Evolutionary conservation across 2,329 filamentous ascomycete species (phyloP), one percentile per base, ranked within the genome.

Genomic region (Phialophora tarda): DNA sequence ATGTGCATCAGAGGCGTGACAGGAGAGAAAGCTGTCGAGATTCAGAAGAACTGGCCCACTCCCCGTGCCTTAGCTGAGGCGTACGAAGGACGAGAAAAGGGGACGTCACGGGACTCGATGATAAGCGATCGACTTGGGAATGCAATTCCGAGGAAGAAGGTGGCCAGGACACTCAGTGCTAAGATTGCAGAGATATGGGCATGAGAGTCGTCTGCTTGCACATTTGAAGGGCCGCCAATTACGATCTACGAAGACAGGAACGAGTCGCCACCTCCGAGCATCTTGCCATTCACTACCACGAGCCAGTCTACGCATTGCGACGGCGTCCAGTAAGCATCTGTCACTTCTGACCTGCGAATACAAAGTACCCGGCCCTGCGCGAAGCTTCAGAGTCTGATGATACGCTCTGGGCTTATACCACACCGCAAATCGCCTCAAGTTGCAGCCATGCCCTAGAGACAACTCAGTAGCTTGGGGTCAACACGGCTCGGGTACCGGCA

Each of bases 1-100:
- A 93, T 95, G 91, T 92, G 89, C 69, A 91, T 86, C 1, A 85
- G 85, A 62, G 90, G 90, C 1, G 82, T 95, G 12, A 91, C 89
- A 0, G 90, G 89, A 2, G 91, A 93, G 72, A 91, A 91, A 73
- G 91, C 91, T 0, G 77, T 93, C 4, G 91, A 92, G 77, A 92
- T 95, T 12, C 91, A 94, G 74, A 88, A 87, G 71, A 80, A 83
- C n/a, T 95, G 91, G 90, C 86, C 84, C 70, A 94, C 91, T 1
- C 91, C 91, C 0, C 82, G 85, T 65, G 86, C 87, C 0, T 86
- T 95, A 59, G 80, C 91, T n/a, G 85, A 88, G 73, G 91, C 90
- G 0, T 93, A 87, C 73, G 85, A 88, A 71, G 28, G 75, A 0
- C 82, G 81, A 4, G 82, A 83, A 57, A 80, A 80, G 23, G 74